Base-by-base conservation (phyloP, 2,329 filamentous ascomycete genomes). In the Colletotrichum sp. region DNA sequence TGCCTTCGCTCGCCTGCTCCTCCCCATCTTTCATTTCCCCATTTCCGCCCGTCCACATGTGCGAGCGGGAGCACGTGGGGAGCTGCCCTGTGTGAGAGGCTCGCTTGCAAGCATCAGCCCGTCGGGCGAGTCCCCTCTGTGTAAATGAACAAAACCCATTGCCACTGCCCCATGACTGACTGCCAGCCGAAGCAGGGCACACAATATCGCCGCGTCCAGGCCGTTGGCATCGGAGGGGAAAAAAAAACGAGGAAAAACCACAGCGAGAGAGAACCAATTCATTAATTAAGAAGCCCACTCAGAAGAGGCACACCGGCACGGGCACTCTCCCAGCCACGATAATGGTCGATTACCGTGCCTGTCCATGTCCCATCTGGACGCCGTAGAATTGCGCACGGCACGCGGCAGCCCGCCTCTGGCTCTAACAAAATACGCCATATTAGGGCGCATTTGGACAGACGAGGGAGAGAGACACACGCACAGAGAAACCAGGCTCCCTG, bases 31-130 rank as follows among this genome's bases (percentile, higher is more conserved):
- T 73, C 63, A 75, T 71, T 56, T 63, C 67, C 56, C 67, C 56
- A 48, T 58, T 34, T 62, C 69, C 63, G 43, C 69, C 59, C 63
- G 63, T 68, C 69, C 62, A 68, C 63, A 75, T 63, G 62, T 48
- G 56, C 63, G 14, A 64, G 58, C 55, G 43, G 34, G 26, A 73
- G 73, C 73, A 75, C 69, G 69, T 75, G 69, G 73, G 69, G n/a
- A 59, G 72, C 36, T 65, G 34, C 56, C 63, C 73, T 75, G 73
- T 73, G 73, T 38, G 73, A 75, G 73, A 64, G 58, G 64, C 43
- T 24, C 38, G n/a, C n/a, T 21, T 28, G 58, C 69, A 38, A 16
- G 63, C 63, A 59, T 24, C 26, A 59, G 59, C 28, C 56, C 7
- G 26, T 21, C 65, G 65, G 65, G 13, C 48, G 43, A 43, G 14